A percentile compares a stretch with the other conserved stretches of the same genome.
Conservation (phyloP, 179 eudicot species). For the Spergularia azorica region DNA sequence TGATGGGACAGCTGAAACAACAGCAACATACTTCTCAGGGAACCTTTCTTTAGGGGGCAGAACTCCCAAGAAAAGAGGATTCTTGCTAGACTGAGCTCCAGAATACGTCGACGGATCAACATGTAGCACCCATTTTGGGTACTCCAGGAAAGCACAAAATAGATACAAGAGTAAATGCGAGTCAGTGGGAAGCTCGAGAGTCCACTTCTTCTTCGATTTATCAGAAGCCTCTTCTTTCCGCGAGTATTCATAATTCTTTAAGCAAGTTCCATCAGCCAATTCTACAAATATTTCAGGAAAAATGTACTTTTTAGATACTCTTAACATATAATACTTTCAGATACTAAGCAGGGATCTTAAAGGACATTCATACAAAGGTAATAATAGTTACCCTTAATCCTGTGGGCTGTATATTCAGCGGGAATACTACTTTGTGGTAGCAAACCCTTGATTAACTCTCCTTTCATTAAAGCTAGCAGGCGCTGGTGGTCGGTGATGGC, state of each 20-base stretch:
- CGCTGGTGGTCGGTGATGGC: conserved; percentile 88
- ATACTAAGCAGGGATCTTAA: conserved; percentile 1
- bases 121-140: conserved; percentile 96
- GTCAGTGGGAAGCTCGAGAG: conserved; percentile 87
- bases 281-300: conserved; percentile 39
- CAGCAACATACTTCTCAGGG: conserved; percentile 89
- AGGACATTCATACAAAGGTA: not conserved
- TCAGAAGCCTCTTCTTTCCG: conserved; percentile 62
- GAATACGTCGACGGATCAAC: conserved; percentile 87
- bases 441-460: conserved; percentile 90
- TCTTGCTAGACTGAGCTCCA: conserved; percentile 90
- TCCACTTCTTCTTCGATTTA: conserved; percentile 81
- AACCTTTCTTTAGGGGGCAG: conserved; percentile 93
- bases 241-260: conserved; percentile 80
- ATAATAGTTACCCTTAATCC: conserved; percentile 60
- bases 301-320: conserved; percentile 6
- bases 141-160: conserved; percentile 89
- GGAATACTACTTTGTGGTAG: conserved; percentile 89
- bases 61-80: conserved; percentile 82
- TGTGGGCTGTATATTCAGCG: conserved; percentile 82
- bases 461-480: conserved; percentile 82
- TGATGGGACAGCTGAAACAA: conserved; percentile 74
- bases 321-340: not conserved
- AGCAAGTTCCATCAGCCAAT: conserved; percentile 93
- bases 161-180: conserved; percentile 86